Conservation (phyloP, 176 grass and related monocot species). For the Eremochloa ophiuroides region DNA sequence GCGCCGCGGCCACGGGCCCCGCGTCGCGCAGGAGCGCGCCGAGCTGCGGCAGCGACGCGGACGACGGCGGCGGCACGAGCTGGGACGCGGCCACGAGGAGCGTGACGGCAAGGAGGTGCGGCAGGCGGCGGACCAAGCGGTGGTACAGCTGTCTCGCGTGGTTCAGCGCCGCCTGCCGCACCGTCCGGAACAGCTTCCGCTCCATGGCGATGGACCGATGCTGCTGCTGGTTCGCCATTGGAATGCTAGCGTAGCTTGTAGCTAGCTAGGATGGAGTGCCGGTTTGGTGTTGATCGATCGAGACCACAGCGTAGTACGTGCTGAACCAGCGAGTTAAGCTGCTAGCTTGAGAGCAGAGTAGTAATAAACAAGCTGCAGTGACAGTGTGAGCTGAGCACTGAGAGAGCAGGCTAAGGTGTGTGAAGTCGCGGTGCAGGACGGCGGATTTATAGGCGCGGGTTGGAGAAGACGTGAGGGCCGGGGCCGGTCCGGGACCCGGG, state of each 20-base stretch:
- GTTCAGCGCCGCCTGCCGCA: conserved; percentile 33
- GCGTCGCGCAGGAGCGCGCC: not conserved
- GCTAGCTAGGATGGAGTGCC: too few species aligned
- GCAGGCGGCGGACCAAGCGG: conserved; percentile 22
- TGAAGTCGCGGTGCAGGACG: not conserved
- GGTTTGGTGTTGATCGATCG: not conserved
- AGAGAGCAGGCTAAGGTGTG: not conserved
- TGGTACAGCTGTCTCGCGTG: conserved; percentile 33
- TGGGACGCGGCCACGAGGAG: conserved; percentile 3
- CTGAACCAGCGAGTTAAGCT: too few species aligned
- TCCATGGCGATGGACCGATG: conserved; percentile 4
- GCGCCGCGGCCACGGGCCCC: not conserved
- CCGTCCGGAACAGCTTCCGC: conserved; percentile 29
- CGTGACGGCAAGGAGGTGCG: conserved; percentile 30
- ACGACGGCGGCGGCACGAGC: not conserved
- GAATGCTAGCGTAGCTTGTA: not conserved
- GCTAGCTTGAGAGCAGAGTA: too few species aligned
- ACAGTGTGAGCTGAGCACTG: not conserved
- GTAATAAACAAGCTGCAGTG: too few species aligned
- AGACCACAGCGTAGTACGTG: not conserved
- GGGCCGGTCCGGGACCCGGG: not conserved
- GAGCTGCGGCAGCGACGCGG: not conserved
- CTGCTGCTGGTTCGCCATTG: not conserved
- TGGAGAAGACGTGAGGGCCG: not conserved
- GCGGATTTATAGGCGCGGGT: conserved; percentile 28